A percentile compares a stretch with the other conserved stretches of the same genome.
phyloP scores from a whole-genome alignment of 495 filamentous ascomycete species.

The Darksidea phi region DNA sequence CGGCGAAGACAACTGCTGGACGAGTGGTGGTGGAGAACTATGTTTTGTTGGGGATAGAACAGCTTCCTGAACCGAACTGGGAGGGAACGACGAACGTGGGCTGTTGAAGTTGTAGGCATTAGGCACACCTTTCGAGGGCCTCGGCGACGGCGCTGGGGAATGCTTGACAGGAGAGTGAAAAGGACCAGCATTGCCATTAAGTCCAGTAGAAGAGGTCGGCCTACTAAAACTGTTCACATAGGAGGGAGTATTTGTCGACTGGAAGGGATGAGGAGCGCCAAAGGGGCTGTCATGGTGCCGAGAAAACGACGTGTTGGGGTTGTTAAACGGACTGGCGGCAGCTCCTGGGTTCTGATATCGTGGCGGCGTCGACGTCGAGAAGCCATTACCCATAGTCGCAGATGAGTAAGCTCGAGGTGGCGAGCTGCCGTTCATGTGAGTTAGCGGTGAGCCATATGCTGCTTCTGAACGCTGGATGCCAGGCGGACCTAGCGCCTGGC shows the following conservation, averaged over 20 bases:
- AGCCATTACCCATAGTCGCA: constrained; percentile 16
- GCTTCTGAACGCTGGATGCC: constrained; percentile 35
- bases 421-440: constrained; percentile 21
- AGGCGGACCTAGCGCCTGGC: constrained; percentile 38
- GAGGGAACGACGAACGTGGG: constrained; percentile 35
- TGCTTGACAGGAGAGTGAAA: constrained; percentile 32
- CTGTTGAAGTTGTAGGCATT: constrained; percentile 24
- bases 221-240: constrained; percentile 24
- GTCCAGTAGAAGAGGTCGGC: constrained; percentile 21
- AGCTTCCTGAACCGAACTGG: constrained; percentile 9
- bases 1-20: constrained; percentile 14
- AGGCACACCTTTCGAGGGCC: constrained; percentile 21
- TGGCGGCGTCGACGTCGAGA: constrained; percentile 30
- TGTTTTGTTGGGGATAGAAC: constrained; percentile 35
- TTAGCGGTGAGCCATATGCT: constrained; percentile 24
- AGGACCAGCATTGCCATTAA: background rate
- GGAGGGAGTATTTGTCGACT: background rate
- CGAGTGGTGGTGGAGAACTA: constrained; percentile 25
- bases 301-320: background rate
- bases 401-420: background rate
- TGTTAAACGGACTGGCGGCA: constrained; percentile 6
- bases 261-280: background rate
- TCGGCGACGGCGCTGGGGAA: constrained; percentile 29
- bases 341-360: constrained; percentile 17
- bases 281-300: constrained; percentile 25